Percentiles rank a stretch among this genome's conserved stretches.
Evolutionary conservation across 2,329 filamentous ascomycete genomes (phyloP).

Genomic region (Chaetothyriales sp.): DNA sequence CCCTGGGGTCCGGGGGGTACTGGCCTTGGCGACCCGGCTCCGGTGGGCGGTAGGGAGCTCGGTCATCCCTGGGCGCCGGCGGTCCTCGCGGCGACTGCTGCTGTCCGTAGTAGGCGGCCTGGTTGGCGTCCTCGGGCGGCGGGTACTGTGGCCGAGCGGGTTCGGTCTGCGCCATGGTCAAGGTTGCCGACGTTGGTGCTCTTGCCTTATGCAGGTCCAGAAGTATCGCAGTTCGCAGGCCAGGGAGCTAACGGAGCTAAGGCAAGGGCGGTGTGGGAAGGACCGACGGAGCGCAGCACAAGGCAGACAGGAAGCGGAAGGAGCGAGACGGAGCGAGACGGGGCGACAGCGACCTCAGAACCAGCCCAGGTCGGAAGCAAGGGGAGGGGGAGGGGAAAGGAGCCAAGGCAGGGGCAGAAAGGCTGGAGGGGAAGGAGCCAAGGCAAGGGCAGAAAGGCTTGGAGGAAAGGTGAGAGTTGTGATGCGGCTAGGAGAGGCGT

Average conservation of each 20-base stretch:
- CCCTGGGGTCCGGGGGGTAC: slow-evolving; percentile 32
- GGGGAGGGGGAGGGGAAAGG: neutral
- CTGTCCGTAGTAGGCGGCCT: slow-evolving; percentile 14
- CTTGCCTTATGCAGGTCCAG: slow-evolving; percentile 8
- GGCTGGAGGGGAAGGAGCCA: neutral
- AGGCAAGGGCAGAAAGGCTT: neutral
- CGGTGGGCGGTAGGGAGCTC: slow-evolving; percentile 15
- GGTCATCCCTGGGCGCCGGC: slow-evolving; percentile 11
- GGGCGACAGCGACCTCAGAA: slow-evolving; percentile 3
- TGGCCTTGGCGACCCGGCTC: slow-evolving; percentile 34
- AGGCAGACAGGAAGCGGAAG: slow-evolving; percentile 14
- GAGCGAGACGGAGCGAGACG: slow-evolving; percentile 13
- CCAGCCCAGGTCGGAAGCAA: slow-evolving; percentile 4
- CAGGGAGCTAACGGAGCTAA: slow-evolving; percentile 16
- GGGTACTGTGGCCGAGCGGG: slow-evolving; percentile 15
- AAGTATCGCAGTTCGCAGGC: slow-evolving; percentile 11
- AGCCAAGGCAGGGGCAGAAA: neutral
- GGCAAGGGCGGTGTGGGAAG: slow-evolving; percentile 12
- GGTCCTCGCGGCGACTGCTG: slow-evolving; percentile 10
- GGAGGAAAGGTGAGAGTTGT: neutral
- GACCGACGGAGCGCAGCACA: slow-evolving; percentile 14
- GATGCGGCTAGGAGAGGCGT: neutral
- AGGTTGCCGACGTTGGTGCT: slow-evolving; percentile 4
- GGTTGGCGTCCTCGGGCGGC: slow-evolving; percentile 13
- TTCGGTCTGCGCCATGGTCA: slow-evolving; percentile 18